Percentiles rank a stretch among this genome's conserved stretches.
Evolutionary conservation across 106 monocot genomes (phyloP).

Genomic region (Xerophyta viscosa): DNA sequence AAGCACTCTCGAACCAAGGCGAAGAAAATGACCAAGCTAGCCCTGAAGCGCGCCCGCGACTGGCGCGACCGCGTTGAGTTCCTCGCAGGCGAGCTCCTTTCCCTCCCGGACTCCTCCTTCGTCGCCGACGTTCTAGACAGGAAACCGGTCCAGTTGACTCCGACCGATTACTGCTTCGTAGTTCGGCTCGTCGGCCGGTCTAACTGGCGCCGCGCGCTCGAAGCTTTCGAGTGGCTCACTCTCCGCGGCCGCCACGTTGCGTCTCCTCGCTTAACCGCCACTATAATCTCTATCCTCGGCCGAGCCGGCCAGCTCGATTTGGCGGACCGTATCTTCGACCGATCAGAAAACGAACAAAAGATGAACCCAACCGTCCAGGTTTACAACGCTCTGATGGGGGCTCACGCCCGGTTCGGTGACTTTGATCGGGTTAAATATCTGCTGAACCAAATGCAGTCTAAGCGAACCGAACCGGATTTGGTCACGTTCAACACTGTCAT

Average conservation of each 20-base stretch:
- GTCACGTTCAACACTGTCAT: constrained; percentile 95
- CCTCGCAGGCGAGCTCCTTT: constrained; percentile 57
- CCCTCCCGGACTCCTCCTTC: constrained; percentile 37
- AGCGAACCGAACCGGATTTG: constrained; percentile 74
- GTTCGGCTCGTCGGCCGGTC: constrained; percentile 54
- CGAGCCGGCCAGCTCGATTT: constrained; percentile 48
- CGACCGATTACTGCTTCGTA: constrained; percentile 64
- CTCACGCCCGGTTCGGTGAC: constrained; percentile 56
- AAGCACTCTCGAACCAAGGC: constrained; percentile 32
- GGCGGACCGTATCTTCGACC: constrained; percentile 72
- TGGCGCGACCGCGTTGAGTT: constrained; percentile 65
- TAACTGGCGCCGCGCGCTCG: constrained; percentile 86
- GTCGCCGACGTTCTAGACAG: constrained; percentile 75
- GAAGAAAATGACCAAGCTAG: constrained; percentile 88
- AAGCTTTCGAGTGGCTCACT: constrained; percentile 83
- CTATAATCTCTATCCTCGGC: constrained; percentile 65
- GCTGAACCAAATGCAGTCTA: constrained; percentile 37
- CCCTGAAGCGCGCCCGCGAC: constrained; percentile 81
- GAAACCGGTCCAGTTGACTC: constrained; percentile 60
- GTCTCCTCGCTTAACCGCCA: constrained; percentile 52
- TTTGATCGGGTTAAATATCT: constrained; percentile 49
- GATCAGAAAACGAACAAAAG: constrained; percentile 18
- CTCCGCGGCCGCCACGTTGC: constrained; percentile 50
- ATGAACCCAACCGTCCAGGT: constrained; percentile 57
- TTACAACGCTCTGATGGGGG: constrained; percentile 96